A percentile compares a stretch with the other conserved stretches of the same genome.
Evolutionary conservation across 495 filamentous ascomycete species (phyloP).

Genomic region (Jackrogersella minutella): DNA sequence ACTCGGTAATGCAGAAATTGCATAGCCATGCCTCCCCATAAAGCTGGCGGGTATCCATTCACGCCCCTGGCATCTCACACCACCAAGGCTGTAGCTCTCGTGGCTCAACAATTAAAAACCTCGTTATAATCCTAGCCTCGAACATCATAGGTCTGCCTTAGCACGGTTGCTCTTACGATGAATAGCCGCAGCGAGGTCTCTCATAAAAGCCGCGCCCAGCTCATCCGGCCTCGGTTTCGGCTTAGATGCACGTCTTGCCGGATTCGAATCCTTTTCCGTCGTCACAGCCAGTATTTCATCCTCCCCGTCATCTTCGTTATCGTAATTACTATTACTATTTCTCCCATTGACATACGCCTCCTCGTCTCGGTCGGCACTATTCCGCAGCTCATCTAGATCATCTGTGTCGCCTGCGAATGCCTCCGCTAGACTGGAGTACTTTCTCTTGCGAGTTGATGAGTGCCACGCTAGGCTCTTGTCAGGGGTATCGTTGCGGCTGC

Average conservation of each 20-base stretch:
- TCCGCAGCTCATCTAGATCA: neutral
- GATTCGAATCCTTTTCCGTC: conserved; percentile 1
- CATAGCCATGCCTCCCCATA: too few species aligned
- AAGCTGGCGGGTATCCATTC: too few species aligned
- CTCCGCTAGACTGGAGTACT: conserved; percentile 52
- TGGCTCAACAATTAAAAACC: too few species aligned
- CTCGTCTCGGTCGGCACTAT: neutral
- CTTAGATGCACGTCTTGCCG: neutral
- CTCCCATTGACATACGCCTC: neutral
- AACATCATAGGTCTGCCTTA: too few species aligned
- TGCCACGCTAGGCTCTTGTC: conserved; percentile 2
- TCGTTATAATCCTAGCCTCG: too few species aligned
- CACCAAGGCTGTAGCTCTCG: too few species aligned
- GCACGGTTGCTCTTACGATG: neutral
- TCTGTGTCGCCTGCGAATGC: conserved; percentile 50
- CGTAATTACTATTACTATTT: neutral
- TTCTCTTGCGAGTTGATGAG: conserved; percentile 27
- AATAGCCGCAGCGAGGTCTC: conserved; percentile 31
- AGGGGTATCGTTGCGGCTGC: neutral
- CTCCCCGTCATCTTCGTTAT: conserved; percentile 3
- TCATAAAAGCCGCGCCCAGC: conserved; percentile 26
- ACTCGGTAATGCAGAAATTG: neutral
- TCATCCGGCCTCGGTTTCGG: conserved; percentile 2
- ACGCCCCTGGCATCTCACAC: too few species aligned
- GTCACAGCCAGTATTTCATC: conserved; percentile 30